Percentiles rank a stretch among this genome's conserved stretches.
Conservation (phyloP, 352 stramenopile species). For the Aphanomyces invadans region DNA sequence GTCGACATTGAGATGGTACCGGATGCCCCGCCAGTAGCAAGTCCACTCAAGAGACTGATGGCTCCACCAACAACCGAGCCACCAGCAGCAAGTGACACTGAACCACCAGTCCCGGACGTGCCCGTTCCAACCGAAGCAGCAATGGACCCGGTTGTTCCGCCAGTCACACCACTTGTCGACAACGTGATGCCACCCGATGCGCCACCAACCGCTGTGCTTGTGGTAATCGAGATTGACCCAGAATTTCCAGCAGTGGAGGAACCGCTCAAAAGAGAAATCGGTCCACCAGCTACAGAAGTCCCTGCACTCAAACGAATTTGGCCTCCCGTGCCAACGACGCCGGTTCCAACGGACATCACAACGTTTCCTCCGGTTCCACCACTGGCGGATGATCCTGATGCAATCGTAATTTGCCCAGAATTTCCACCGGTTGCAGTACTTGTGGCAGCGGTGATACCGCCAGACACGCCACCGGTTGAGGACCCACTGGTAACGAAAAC, state of each 20-base stretch:
- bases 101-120: not conserved
- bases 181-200: not conserved
- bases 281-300: not conserved
- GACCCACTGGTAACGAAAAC: not conserved
- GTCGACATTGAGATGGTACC: not conserved
- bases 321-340: not conserved
- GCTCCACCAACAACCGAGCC: slow-evolving; percentile 14
- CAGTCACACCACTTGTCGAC: slow-evolving; percentile 4
- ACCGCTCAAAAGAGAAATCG: not conserved
- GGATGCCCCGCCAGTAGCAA: slow-evolving; percentile 4
- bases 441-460: slow-evolving; percentile 31
- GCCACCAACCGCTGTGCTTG: slow-evolving; percentile 3
- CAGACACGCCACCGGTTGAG: slow-evolving; percentile 20
- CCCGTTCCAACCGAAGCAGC: slow-evolving; percentile 2
- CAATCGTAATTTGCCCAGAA: not conserved
- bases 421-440: slow-evolving; percentile 24
- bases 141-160: not conserved
- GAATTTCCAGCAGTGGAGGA: slow-evolving; percentile 9
- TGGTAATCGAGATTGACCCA: not conserved
- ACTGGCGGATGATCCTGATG: not conserved
- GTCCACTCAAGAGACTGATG: slow-evolving; percentile 22
- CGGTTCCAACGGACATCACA: not conserved
- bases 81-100: not conserved
- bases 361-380: slow-evolving; percentile 4
- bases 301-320: slow-evolving; percentile 9